Conservation (phyloP, 2,329 filamentous ascomycete genomes). For the Hypoxylon sp. region DNA sequence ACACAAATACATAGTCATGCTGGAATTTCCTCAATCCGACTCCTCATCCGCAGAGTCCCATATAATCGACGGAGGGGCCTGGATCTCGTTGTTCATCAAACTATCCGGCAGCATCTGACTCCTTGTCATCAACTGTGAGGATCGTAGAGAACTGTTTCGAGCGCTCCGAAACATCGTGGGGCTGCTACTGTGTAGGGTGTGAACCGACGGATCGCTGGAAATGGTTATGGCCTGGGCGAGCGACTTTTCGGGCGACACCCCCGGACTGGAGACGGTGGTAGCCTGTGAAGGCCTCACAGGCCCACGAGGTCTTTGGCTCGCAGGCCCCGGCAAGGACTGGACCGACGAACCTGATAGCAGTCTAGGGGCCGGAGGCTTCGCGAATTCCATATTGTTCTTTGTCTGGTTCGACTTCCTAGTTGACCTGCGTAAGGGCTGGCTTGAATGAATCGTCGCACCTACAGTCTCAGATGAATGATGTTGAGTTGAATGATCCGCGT, state of each 20-base stretch:
- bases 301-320: constrained; percentile 36
- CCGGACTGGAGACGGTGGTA: constrained; percentile 59
- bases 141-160: constrained; percentile 51
- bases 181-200: constrained; percentile 41
- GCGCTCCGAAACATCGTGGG: constrained; percentile 36
- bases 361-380: constrained; percentile 44
- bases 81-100: constrained; percentile 58
- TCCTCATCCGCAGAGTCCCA: constrained; percentile 61
- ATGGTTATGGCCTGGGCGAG: constrained; percentile 42
- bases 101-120: constrained; percentile 69
- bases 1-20: not conserved
- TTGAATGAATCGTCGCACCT: constrained; percentile 54
- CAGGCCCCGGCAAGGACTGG: constrained; percentile 35
- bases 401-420: constrained; percentile 22
- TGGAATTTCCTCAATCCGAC: constrained; percentile 44
- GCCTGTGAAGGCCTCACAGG: constrained; percentile 61
- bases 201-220: constrained; percentile 36
- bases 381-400: constrained; percentile 26
- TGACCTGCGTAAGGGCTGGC: constrained; percentile 49
- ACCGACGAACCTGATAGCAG: constrained; percentile 38
- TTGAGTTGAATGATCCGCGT: constrained; percentile 60
- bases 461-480: constrained; percentile 45
- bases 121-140: constrained; percentile 65
- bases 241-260: constrained; percentile 52
- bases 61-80: constrained; percentile 59